Evolutionary conservation across 2,329 filamentous ascomycete species (phyloP).

Genomic region (Trichoderma oligosporum): DNA sequence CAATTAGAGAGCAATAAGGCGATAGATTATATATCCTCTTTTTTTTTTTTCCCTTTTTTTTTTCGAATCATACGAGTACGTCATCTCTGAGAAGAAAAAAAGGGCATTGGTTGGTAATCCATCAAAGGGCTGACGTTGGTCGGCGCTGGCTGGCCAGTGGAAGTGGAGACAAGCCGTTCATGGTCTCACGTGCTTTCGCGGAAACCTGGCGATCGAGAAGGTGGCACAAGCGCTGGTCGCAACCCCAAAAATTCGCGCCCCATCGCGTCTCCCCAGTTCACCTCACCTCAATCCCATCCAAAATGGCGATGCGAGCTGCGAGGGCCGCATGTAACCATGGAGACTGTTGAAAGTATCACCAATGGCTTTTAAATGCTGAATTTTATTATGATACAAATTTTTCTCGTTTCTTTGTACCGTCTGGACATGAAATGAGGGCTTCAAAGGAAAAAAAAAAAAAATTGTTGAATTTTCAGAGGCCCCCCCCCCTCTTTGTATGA

Average conservation of each 20-base stretch:
- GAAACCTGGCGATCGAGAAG: constrained; percentile 36
- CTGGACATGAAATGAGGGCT: constrained; percentile 24
- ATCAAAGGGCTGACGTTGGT: not conserved
- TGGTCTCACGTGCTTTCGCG: constrained; percentile 44
- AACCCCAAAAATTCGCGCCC: constrained; percentile 38
- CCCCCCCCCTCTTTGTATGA: constrained; percentile 24
- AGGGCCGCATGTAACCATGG: constrained; percentile 29
- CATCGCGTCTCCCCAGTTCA: constrained; percentile 42
- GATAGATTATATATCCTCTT: no score
- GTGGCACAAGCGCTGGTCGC: constrained; percentile 28
- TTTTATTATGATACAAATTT: constrained; percentile 22
- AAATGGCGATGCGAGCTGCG: constrained; percentile 21
- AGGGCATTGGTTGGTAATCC: not conserved
- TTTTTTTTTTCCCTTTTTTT: no score
- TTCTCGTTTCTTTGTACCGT: constrained; percentile 22
- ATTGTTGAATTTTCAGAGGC: constrained; percentile 17
- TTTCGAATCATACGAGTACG: constrained; percentile 7
- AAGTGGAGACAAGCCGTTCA: not conserved
- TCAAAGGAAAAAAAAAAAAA: not conserved
- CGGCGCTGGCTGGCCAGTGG: not conserved
- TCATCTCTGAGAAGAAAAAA: constrained; percentile 1
- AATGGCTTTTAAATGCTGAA: constrained; percentile 16
- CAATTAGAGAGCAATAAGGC: not conserved
- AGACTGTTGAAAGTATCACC: constrained; percentile 15
- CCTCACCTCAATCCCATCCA: constrained; percentile 39